Evolutionary conservation across 805 yeast species (phyloP).

Genomic region (Saccharomycopsis fodiens): DNA sequence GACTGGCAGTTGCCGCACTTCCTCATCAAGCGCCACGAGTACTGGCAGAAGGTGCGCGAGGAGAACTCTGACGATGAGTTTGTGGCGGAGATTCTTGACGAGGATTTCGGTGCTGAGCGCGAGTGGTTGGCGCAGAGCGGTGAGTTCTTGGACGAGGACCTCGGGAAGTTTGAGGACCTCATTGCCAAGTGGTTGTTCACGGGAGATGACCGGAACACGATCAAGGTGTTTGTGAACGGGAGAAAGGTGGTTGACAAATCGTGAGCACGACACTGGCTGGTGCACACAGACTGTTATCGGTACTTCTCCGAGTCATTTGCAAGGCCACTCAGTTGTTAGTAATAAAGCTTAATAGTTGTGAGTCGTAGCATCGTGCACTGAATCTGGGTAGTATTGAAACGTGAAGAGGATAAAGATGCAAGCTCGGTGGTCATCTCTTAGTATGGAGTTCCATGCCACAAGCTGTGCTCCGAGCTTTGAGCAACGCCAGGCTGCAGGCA

Average conservation of each 20-base stretch:
- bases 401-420: no score
- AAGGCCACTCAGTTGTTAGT: no score
- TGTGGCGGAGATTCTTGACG: not conserved
- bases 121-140: slow-evolving; percentile 9
- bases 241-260: slow-evolving; percentile 43
- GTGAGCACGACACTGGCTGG: no score
- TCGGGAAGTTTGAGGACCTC: slow-evolving; percentile 43
- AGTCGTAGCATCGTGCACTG: no score
- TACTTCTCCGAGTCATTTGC: no score
- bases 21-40: slow-evolving; percentile 11
- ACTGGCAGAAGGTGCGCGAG: not conserved
- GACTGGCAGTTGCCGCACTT: slow-evolving; percentile 55
- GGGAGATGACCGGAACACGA: slow-evolving; percentile 89
- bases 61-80: not conserved
- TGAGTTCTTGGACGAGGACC: slow-evolving; percentile 23
- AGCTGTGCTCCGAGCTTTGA: no score
- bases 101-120: slow-evolving; percentile 11
- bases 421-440: no score
- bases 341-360: no score
- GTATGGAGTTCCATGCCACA: no score
- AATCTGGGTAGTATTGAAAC: no score
- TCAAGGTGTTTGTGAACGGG: slow-evolving; percentile 80
- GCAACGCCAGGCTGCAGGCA: no score
- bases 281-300: no score
- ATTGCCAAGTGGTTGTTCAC: slow-evolving; percentile 85